Base-by-base conservation (phyloP, 2,329 filamentous ascomycete species). In the Fusarium tupiense region DNA sequence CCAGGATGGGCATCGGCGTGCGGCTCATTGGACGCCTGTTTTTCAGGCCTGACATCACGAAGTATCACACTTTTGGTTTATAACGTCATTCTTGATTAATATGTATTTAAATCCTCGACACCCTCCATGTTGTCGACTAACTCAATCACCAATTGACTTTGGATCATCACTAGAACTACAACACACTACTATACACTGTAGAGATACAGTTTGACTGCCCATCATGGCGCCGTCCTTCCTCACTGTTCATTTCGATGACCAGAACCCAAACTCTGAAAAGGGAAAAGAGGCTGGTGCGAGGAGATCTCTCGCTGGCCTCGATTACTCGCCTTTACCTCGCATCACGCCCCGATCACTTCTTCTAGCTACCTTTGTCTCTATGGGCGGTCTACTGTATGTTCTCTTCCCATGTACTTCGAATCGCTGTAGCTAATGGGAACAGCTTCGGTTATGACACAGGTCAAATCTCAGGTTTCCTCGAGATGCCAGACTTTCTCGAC, bases 401-500 rank as follows among this genome's bases (percentile, higher is more conserved):
- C 8, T 8, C 12, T 22, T 2, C 47, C 9, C 2, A 17, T 17
- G 2, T 6, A 40, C 33, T 8, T 16, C 7, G 0, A 35, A 35
- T 35, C 3, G 14, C 14, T 17, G 33, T 35, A 3, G 16, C 33
- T 35, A 35, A 68, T 6, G 13, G 1, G 1, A 16, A 2, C 3
- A 82, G 81, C 41, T 83, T 85, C 56, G 83, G 85, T 14, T 87
- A 87, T 65, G 86, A 88, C 61, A 88, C 86, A 22, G 88, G 88
- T 53, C 87, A 89, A 71, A 88, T 88, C 50, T 87, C 83, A 6
- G 89, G 89, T 10, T 90, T 91, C 74, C 82, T 90, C 2, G 87
- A 88, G 67, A 90, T 90, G 88, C 80, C 83, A 22, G 86, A 91
- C 77, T 91, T 90, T 79, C 77, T 86, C 6, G 75, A 81, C 10